phyloP scores from a whole-genome alignment of 2,329 filamentous ascomycete genomes.

The Bipolaris oryzae region DNA sequence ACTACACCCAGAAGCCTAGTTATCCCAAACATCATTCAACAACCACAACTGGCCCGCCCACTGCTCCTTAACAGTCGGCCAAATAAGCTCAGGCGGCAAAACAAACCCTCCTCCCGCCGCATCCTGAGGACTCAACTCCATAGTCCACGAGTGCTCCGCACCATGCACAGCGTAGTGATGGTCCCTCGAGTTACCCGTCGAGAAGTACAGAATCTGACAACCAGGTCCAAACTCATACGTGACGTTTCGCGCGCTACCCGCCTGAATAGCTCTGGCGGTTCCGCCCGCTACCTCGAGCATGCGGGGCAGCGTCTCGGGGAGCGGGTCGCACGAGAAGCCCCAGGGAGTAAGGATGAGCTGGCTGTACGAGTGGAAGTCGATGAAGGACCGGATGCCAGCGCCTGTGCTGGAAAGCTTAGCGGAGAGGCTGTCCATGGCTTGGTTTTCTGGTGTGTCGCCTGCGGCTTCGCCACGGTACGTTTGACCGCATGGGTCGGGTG shows the following conservation, averaged over 20 bases:
- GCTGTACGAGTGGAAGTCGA: slow-evolving; percentile 69
- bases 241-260: slow-evolving; percentile 44
- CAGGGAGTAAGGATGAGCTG: slow-evolving; percentile 65
- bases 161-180: slow-evolving; percentile 50
- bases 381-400: slow-evolving; percentile 63
- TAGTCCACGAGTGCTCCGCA: slow-evolving; percentile 53
- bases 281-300: slow-evolving; percentile 47
- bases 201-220: slow-evolving; percentile 65
- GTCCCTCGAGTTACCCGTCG: slow-evolving; percentile 53
- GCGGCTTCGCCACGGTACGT: slow-evolving; percentile 42
- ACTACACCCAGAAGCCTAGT: not conserved
- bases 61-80: slow-evolving; percentile 53
- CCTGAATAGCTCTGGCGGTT: slow-evolving; percentile 55
- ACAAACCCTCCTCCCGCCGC: slow-evolving; percentile 56
- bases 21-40: slow-evolving; percentile 26
- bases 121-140: slow-evolving; percentile 54
- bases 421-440: slow-evolving; percentile 53
- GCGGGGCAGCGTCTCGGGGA: slow-evolving; percentile 56
- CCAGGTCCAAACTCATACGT: slow-evolving; percentile 54
- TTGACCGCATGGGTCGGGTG: slow-evolving; percentile 40
- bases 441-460: slow-evolving; percentile 40
- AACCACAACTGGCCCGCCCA: slow-evolving; percentile 49
- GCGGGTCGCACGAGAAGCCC: slow-evolving; percentile 51
- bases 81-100: slow-evolving; percentile 54
- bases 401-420: slow-evolving; percentile 45